These are phyloP conservation scores for Monosporozyma solicola DNA, from an alignment of 805 yeast species.

Conservation along the genomic window DNA sequence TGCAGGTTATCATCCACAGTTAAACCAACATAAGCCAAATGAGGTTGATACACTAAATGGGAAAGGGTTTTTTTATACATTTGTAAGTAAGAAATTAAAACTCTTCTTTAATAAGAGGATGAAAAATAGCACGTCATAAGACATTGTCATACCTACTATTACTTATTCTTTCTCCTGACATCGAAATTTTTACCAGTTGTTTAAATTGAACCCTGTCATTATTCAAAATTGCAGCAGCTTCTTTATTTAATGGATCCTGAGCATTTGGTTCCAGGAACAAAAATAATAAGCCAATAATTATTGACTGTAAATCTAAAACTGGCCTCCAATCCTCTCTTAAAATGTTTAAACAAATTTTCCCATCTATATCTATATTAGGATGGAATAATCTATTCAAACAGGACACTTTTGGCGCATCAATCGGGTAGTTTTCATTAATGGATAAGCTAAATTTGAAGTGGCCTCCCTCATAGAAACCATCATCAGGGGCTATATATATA, in stretches of 20 bases:
- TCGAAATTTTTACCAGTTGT: constrained; percentile 47
- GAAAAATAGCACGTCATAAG: not conserved
- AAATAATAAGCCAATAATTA: constrained; percentile 76
- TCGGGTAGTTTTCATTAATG: constrained; percentile 71
- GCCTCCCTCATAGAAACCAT: constrained; percentile 24
- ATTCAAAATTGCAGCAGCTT: constrained; percentile 60
- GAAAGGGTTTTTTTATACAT: too few relatives aligned
- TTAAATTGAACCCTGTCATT: constrained; percentile 42
- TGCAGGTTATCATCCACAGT: too few relatives aligned
- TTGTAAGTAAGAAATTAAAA: not conserved
- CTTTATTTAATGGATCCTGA: constrained; percentile 84
- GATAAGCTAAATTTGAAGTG: constrained; percentile 51
- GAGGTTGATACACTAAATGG: too few relatives aligned
- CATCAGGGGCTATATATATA: constrained; percentile 21
- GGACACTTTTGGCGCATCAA: constrained; percentile 81
- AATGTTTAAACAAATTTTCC: constrained; percentile 86
- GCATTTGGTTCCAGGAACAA: constrained; percentile 86
- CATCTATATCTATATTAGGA: constrained; percentile 86
- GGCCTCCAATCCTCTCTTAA: constrained; percentile 96
- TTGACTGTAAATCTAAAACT: constrained; percentile 69
- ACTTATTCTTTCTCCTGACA: constrained; percentile 65
- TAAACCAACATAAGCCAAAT: too few relatives aligned
- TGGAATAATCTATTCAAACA: constrained; percentile 72
- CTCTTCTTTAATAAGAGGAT: not conserved
- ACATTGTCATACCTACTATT: constrained; percentile 58